Evolutionary conservation across 768 basidiomycete species (phyloP).

Genomic region (Scleroderma citrinum): DNA sequence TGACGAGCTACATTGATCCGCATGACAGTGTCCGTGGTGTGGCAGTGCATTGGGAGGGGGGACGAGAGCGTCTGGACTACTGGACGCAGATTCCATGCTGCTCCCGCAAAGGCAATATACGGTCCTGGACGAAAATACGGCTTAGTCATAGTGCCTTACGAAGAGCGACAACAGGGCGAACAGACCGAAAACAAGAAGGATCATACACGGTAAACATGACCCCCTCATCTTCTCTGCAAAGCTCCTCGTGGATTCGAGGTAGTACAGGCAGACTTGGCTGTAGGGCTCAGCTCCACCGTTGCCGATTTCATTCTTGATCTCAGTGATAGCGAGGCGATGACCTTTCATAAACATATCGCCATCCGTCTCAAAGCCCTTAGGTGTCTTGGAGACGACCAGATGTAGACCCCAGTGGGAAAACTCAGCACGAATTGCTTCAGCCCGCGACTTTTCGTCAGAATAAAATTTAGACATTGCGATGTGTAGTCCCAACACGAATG

Average conservation of each 20-base stretch:
- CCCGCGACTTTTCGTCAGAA: constrained; percentile 10
- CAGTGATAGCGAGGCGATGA: constrained; percentile 14
- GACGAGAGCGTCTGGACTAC: constrained; percentile 20
- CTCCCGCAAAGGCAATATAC: constrained; percentile 22
- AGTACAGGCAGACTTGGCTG: constrained; percentile 18
- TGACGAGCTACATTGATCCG: too few species aligned
- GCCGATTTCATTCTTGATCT: constrained; percentile 19
- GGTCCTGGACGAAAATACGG: constrained; percentile 12
- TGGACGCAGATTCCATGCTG: constrained; percentile 17
- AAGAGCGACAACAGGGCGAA: constrained; percentile 2
- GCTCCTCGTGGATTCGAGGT: constrained; percentile 12
- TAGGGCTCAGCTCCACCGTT: constrained; percentile 18
- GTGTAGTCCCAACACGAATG: constrained; percentile 11
- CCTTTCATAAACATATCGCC: constrained; percentile 12
- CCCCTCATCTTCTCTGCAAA: constrained; percentile 4
- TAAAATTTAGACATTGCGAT: constrained; percentile 17
- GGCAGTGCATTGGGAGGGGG: constrained; percentile 19
- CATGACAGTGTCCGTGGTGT: constrained; percentile 14
- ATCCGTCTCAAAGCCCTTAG: constrained; percentile 7
- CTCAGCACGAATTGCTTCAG: constrained; percentile 1
- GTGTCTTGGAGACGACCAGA: not conserved
- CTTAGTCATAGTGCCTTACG: not conserved
- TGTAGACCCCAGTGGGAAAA: constrained; percentile 7
- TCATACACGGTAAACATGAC: constrained; percentile 21
- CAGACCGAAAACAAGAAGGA: constrained; percentile 20